Percentiles rank a stretch among this genome's conserved stretches.
Conservation (phyloP, 2,329 filamentous ascomycete genomes). For the Metarhizium album region DNA sequence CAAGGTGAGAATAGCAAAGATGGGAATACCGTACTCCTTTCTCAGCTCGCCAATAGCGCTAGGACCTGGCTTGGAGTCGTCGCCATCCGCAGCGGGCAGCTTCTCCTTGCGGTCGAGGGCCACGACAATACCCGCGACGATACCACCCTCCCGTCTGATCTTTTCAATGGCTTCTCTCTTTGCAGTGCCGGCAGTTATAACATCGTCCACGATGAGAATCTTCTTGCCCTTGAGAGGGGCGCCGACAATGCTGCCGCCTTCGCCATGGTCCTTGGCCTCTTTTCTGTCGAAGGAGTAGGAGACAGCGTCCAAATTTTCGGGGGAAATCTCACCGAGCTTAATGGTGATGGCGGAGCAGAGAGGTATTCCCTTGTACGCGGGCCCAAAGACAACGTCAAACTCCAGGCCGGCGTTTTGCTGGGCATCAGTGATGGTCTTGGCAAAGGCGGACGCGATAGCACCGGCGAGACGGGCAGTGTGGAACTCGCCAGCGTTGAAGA, state of each 20-base stretch:
- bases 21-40: constrained; percentile 73
- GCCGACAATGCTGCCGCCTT: constrained; percentile 88
- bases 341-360: constrained; percentile 69
- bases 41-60: constrained; percentile 82
- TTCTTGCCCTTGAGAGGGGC: constrained; percentile 74
- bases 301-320: constrained; percentile 52
- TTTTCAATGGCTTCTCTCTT: constrained; percentile 87
- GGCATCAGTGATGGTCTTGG: constrained; percentile 47
- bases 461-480: constrained; percentile 69
- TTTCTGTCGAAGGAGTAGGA: constrained; percentile 93
- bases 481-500: constrained; percentile 93
- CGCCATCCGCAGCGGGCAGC: constrained; percentile 51
- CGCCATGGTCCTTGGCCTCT: constrained; percentile 91
- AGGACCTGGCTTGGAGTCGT: constrained; percentile 56
- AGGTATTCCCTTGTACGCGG: constrained; percentile 95
- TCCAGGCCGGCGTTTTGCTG: constrained; percentile 32
- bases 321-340: constrained; percentile 62
- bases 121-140: constrained; percentile 77
- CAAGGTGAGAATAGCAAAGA: constrained; percentile 72
- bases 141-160: constrained; percentile 75
- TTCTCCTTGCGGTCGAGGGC: constrained; percentile 83
- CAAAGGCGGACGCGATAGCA: constrained; percentile 74
- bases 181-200: constrained; percentile 90
- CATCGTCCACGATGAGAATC: constrained; percentile 88
- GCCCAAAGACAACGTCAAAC: constrained; percentile 84